Conservation (phyloP, 2,329 filamentous ascomycete species). For the Aspergillus uvarum region DNA sequence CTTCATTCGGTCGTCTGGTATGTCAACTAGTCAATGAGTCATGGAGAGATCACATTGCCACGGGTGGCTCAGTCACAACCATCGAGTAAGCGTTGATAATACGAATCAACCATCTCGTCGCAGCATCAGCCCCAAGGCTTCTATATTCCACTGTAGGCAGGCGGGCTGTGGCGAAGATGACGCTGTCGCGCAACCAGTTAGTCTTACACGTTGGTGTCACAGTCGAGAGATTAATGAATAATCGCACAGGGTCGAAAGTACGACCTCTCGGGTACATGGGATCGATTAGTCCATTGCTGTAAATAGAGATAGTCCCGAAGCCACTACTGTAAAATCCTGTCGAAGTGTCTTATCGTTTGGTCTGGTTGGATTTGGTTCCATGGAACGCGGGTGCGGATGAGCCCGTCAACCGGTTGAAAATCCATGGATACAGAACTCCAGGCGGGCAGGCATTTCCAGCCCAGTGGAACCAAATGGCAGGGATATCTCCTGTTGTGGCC, state of each 20-base stretch:
- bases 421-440: background rate
- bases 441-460: constrained; percentile 11
- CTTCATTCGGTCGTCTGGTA: background rate
- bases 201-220: background rate
- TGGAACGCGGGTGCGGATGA: constrained; percentile 7
- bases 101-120: background rate
- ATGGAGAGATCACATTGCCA: background rate
- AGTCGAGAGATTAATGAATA: background rate
- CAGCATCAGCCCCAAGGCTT: background rate
- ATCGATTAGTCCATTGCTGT: background rate
- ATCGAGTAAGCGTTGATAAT: background rate
- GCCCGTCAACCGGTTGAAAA: background rate
- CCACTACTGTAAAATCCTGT: background rate
- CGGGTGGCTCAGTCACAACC: constrained; percentile 7
- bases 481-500: background rate
- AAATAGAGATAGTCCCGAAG: background rate
- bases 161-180: background rate
- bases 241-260: background rate
- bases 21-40: constrained; percentile 1
- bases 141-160: background rate
- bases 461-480: constrained; percentile 15
- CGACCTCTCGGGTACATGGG: background rate
- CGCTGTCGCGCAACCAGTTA: background rate
- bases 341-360: background rate
- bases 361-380: background rate